Base-by-base conservation (phyloP, 345 rosid genomes). In the Melastoma malabathricum region DNA sequence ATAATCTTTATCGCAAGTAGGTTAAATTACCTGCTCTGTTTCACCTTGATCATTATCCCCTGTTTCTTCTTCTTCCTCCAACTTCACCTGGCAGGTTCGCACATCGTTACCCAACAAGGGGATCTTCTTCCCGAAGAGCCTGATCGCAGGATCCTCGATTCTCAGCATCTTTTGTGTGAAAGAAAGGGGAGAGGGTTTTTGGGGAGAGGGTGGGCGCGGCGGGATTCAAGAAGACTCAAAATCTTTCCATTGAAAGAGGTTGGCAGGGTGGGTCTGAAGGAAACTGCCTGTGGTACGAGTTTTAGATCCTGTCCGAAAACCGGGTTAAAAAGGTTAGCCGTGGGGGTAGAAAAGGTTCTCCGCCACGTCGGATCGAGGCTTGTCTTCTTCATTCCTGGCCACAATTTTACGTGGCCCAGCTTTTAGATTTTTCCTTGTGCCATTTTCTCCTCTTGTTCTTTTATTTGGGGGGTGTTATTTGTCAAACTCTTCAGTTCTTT, bases 61-160 rank as follows among this genome's bases (percentile, higher is more conserved):
- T 10, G 38, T 43, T 34, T 51, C 54, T 52, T 8, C 56, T 41
- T 15, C 57, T 39, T 15, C 56, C 31, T n/a, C 45, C 38, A 56
- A 34, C 55, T 56, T 56, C 20, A 48, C 64, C 3, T 57, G 58
- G 19, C 18, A 43, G 39, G 51, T 25, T 22, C 4, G 25, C 10
- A 39, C 41, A 25, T 59, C 68, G 59, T 50, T 43, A 43, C 57
- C 65, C 4, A 74, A 71, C 0, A 86, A 62, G 43, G 75, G 70
- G 44, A 88, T 82, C 54, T 74, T 84, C 77, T 46, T 78, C 1
- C 97, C 94, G 60, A 88, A 88, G 71, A 88, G 90, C 76, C 53
- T 84, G 66, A 88, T 76, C 50, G 82, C 78, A 3, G 86, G 72
- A 56, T 84, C 83, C 58, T 67, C 68, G 66, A 13, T 79, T 51